Evolutionary conservation across 306 rosid species (phyloP), one percentile per base, ranked within the genome.

Genomic region (Quercus agrifolia): DNA sequence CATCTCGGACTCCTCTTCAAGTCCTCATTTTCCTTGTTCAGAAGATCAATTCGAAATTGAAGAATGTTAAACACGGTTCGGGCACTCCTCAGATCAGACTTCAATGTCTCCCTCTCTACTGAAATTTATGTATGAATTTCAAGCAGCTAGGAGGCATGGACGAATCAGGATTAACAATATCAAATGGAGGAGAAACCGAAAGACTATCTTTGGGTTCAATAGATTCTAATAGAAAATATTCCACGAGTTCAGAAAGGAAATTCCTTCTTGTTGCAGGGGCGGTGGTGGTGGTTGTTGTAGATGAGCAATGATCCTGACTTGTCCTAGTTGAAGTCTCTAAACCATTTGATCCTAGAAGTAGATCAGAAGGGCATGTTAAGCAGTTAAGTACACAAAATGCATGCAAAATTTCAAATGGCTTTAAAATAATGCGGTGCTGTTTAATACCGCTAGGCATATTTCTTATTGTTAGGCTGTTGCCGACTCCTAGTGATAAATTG

Each of bases 171-270:
- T 80, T 67, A 23, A 86, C 79, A 11, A 84, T 30, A 66, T 88
- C 89, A 8, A 89, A 72, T 55, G 90, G 88, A 0, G 85, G 90
- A 11, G 85, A 84, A 54, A 73, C 77, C 0, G 87, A 58, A 27
- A 78, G 73, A 49, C 70, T 82, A 44, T 79, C 92, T 85, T 93
- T 91, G 5, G 89, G 90, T 84, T 88, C 97, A 30, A 92, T 89
- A 74, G 99, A 87, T 79, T 96, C 98, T 11, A 88, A 71, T 56
- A 93, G 89, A 5, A 95, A 92, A 88, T 83, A 96, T 78, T 93
- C 97, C 82, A 93, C 99, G 79, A 96, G 82, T 38, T 96, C 94
- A 33, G 98, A 96, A 64, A 96, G 89, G 68, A 96, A 91, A 70
- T 89, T 94, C 71, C 89, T 91, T 14, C 87, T 93, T 0, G 86